Evolutionary conservation across 345 rosid genomes (phyloP).

Genomic region (Syzygium grande): DNA sequence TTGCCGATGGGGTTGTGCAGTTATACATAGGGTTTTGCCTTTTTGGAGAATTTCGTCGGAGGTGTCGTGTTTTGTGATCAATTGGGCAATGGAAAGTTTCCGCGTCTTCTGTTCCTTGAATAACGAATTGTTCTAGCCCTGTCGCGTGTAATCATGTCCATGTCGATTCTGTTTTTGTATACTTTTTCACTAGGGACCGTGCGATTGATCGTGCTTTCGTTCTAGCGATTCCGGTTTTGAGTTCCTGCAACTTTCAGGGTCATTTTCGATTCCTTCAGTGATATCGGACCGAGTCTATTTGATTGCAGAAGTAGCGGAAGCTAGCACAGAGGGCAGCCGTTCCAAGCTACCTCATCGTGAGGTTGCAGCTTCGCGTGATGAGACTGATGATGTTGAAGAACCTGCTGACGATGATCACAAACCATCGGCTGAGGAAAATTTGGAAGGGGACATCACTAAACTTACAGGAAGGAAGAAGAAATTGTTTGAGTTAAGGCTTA

Average conservation of each 20-base stretch:
- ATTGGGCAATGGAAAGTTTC: neutral
- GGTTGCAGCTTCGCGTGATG: conserved; percentile 21
- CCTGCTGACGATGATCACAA: conserved; percentile 35
- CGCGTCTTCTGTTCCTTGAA: neutral
- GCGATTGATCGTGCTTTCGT: neutral
- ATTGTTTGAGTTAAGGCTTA: conserved; percentile 68
- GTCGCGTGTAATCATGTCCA: no score
- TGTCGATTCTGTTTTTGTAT: no score
- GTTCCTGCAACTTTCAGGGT: neutral
- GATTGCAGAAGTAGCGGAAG: neutral
- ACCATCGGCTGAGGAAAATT: conserved; percentile 29
- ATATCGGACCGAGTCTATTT: neutral
- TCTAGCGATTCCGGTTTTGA: neutral
- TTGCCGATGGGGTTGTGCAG: neutral
- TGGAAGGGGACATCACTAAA: conserved; percentile 43
- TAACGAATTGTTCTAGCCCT: neutral
- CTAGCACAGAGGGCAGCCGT: neutral
- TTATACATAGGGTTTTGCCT: neutral
- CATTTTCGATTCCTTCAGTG: neutral
- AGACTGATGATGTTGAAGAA: conserved; percentile 26
- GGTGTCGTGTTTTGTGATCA: neutral
- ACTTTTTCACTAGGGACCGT: neutral
- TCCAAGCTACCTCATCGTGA: conserved; percentile 6
- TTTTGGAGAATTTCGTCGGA: neutral
- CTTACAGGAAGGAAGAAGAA: conserved; percentile 87